Conservation (phyloP, 176 grass and related monocot genomes). For the Carex scoparia region DNA sequence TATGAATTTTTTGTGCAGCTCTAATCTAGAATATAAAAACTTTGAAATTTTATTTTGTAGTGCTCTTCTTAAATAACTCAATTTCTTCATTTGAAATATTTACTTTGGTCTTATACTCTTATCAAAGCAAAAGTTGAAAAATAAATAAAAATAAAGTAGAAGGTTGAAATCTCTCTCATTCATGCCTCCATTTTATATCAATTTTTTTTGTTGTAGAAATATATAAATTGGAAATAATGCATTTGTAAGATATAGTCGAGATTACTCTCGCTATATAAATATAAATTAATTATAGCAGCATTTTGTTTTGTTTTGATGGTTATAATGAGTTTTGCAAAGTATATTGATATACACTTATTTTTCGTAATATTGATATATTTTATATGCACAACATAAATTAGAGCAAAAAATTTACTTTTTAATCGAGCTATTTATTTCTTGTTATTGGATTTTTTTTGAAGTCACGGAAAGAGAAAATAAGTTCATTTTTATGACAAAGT, state of each 20-base stretch:
- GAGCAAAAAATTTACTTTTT: background rate
- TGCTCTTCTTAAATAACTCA: background rate
- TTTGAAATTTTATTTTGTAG: background rate
- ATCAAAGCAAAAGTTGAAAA: background rate
- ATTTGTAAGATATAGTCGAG: too few relatives aligned
- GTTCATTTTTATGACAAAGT: background rate
- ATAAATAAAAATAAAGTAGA: background rate
- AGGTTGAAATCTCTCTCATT: background rate
- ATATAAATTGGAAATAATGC: too few relatives aligned
- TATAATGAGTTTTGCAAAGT: too few relatives aligned
- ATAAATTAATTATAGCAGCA: too few relatives aligned
- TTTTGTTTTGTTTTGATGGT: too few relatives aligned
- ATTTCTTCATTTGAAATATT: background rate
- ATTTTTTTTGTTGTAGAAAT: too few relatives aligned
- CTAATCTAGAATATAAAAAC: too few relatives aligned
- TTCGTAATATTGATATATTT: background rate
- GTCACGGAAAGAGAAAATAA: background rate
- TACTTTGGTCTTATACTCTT: background rate
- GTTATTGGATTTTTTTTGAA: background rate
- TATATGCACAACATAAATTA: background rate
- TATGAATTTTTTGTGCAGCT: too few relatives aligned
- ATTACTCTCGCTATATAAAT: too few relatives aligned
- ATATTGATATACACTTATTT: too few relatives aligned
- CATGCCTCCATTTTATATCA: too few relatives aligned
- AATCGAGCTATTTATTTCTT: background rate